Evolutionary conservation across 345 rosid species (phyloP).

Genomic region (Sisymbrium altissimum): DNA sequence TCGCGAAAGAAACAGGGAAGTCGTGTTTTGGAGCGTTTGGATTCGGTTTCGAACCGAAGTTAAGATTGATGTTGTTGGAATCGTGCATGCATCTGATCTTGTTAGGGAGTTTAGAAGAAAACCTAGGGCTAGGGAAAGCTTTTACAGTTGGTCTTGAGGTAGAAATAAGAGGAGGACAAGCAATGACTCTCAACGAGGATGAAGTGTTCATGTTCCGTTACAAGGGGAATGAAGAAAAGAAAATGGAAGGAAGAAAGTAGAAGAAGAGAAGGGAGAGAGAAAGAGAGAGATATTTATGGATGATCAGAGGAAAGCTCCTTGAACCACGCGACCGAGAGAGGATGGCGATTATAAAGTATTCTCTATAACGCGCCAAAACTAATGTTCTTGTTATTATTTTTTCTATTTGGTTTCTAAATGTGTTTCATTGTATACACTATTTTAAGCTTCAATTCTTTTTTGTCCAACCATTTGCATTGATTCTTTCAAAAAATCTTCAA

Average conservation of each 20-base stretch:
- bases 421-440: background rate
- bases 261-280: background rate
- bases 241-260: background rate
- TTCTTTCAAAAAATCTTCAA: no score
- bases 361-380: background rate
- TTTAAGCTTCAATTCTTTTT: background rate
- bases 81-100: conserved; percentile 10
- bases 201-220: conserved; percentile 29
- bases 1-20: conserved; percentile 21
- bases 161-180: conserved; percentile 21
- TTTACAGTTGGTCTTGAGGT: background rate
- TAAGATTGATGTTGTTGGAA: background rate
- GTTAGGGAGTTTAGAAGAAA: background rate
- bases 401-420: background rate
- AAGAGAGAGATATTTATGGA: conserved; percentile 6
- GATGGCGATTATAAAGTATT: background rate
- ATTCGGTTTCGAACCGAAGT: background rate
- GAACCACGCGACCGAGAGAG: conserved; percentile 19
- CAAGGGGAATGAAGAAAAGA: background rate
- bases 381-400: background rate
- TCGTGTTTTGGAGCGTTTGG: background rate
- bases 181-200: background rate
- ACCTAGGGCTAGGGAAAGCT: background rate
- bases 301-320: conserved; percentile 18
- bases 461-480: no score